Evolutionary conservation across 345 rosid genomes (phyloP).

Genomic region (Viola odorata): DNA sequence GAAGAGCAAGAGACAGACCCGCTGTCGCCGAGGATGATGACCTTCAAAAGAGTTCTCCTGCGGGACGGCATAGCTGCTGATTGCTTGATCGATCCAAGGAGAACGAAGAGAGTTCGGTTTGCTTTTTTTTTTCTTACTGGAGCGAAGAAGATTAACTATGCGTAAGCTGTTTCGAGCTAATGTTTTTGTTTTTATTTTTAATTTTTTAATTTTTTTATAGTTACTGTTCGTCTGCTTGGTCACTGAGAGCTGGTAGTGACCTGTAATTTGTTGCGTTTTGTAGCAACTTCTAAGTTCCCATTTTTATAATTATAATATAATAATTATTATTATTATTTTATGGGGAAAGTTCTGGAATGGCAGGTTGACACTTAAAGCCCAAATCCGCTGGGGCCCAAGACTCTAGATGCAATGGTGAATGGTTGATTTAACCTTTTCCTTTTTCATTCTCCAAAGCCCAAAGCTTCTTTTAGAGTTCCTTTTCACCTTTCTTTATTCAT

Average conservation of each 20-base stretch:
- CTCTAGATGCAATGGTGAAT: no score
- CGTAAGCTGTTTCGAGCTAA: no score
- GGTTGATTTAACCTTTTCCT: no score
- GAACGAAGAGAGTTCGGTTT: background rate
- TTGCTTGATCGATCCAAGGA: background rate
- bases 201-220: background rate
- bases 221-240: background rate
- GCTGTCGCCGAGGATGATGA: conserved; percentile 32
- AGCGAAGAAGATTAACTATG: background rate
- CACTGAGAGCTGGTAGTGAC: conserved; percentile 19
- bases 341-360: background rate
- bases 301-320: no score
- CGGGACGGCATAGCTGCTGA: conserved; percentile 22
- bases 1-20: conserved; percentile 12
- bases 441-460: no score
- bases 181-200: no score
- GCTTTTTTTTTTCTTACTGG: background rate
- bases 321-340: background rate
- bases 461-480: no score
- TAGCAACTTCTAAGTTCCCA: background rate
- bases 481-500: no score
- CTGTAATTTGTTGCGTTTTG: conserved; percentile 15
- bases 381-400: no score
- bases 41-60: conserved; percentile 29
- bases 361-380: background rate